phyloP scores from a whole-genome alignment of 352 stramenopile genomes.

The Phytophthora pluvialis region DNA sequence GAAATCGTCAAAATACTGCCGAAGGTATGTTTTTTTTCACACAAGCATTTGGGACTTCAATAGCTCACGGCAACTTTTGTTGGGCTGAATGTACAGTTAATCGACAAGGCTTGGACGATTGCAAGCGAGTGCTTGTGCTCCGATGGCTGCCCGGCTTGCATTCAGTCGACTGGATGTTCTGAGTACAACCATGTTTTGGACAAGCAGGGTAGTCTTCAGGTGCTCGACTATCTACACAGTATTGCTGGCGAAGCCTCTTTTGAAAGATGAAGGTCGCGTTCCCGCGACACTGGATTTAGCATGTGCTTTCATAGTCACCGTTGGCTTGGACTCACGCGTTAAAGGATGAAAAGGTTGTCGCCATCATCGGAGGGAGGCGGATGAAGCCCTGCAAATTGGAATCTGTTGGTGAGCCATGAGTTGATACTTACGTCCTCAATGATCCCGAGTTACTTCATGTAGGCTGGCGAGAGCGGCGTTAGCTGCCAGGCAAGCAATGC shows the following conservation, averaged over 20 bases:
- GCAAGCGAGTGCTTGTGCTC: slow-evolving; percentile 77
- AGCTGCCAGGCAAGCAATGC: no score
- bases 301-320: no score
- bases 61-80: neutral
- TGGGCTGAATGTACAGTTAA: slow-evolving; percentile 31
- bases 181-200: slow-evolving; percentile 92
- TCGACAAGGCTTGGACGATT: slow-evolving; percentile 71
- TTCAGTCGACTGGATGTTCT: slow-evolving; percentile 85
- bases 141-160: slow-evolving; percentile 87
- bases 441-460: no score
- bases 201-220: slow-evolving; percentile 76
- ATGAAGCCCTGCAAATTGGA: no score
- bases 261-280: neutral
- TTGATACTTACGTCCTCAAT: no score
- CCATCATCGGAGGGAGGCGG: no score
- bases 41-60: neutral
- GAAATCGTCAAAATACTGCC: slow-evolving; percentile 73
- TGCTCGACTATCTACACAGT: slow-evolving; percentile 64
- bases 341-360: no score
- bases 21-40: slow-evolving; percentile 38
- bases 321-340: no score
- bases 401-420: no score
- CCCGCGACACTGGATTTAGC: no score
- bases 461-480: no score
- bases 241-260: slow-evolving; percentile 4